Evolutionary conservation across 2,329 filamentous ascomycete genomes (phyloP).

Genomic region (Fusarium staphyleae): DNA sequence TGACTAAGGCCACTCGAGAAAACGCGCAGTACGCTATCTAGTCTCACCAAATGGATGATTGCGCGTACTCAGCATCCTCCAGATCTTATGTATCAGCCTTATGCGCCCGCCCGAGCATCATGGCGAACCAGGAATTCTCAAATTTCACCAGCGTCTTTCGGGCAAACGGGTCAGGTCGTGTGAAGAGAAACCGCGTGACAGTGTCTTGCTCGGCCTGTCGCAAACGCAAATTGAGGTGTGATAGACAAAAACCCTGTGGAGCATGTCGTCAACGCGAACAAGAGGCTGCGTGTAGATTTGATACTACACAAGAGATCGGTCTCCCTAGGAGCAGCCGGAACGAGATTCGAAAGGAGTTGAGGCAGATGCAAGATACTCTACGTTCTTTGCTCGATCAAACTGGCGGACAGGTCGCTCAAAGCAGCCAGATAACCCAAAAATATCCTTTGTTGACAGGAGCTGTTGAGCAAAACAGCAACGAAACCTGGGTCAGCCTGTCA

Average conservation of each 20-base stretch:
- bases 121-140: background rate
- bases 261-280: conserved; percentile 5
- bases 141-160: conserved; percentile 7
- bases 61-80: no score
- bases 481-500: background rate
- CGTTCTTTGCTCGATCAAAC: background rate
- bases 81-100: no score
- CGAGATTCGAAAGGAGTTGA: conserved; percentile 9
- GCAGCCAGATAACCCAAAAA: background rate
- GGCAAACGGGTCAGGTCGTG: background rate
- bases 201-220: conserved; percentile 19
- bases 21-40: no score
- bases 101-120: background rate
- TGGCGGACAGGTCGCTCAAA: no score
- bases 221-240: conserved; percentile 14
- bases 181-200: conserved; percentile 3
- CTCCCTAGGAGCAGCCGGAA: background rate
- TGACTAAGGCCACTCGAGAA: no score
- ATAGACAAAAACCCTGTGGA: conserved; percentile 15
- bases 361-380: conserved; percentile 10
- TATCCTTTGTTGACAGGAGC: background rate
- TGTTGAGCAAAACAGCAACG: background rate
- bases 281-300: conserved; percentile 1
- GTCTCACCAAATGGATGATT: no score
- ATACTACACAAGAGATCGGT: rapidly evolving